A percentile compares a stretch with the other conserved stretches of the same genome.
phyloP scores from a whole-genome alignment of 78 protist genomes.

The Chrysochromulina parva region DNA sequence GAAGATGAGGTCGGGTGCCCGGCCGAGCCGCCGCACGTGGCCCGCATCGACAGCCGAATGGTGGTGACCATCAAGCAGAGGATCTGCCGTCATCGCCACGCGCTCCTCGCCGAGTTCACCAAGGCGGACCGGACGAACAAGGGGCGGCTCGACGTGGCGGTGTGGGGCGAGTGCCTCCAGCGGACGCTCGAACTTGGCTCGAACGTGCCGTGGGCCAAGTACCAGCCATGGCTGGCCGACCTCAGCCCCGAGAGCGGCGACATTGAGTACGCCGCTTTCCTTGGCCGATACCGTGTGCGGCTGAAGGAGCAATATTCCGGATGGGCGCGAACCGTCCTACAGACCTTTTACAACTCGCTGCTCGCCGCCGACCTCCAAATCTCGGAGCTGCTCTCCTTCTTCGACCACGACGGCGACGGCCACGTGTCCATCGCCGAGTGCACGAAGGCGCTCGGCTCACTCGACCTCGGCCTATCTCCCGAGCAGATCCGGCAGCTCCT shows the following conservation, averaged over 20 bases:
- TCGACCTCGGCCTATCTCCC: neutral
- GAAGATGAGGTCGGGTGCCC: neutral
- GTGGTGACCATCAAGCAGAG: neutral
- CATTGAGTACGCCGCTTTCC: neutral
- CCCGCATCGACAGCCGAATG: neutral
- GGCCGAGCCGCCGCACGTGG: neutral
- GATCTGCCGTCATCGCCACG: neutral
- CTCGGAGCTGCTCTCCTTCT: neutral
- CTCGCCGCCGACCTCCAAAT: neutral
- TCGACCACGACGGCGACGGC: neutral
- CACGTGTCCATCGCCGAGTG: neutral
- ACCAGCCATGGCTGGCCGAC: neutral
- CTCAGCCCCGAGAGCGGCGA: neutral
- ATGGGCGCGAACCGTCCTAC: neutral
- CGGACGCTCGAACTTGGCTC: neutral
- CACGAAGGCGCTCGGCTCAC: neutral
- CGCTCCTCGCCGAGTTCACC: neutral
- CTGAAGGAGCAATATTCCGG: neutral
- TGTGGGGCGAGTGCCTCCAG: neutral
- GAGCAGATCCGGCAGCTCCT: neutral
- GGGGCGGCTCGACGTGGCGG: neutral
- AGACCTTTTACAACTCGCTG: neutral
- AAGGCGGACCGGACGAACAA: neutral
- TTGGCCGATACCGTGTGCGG: neutral
- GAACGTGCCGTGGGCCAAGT: neutral